Evolutionary conservation across 106 monocot species (phyloP).

Genomic region (Iris macrosiphon): DNA sequence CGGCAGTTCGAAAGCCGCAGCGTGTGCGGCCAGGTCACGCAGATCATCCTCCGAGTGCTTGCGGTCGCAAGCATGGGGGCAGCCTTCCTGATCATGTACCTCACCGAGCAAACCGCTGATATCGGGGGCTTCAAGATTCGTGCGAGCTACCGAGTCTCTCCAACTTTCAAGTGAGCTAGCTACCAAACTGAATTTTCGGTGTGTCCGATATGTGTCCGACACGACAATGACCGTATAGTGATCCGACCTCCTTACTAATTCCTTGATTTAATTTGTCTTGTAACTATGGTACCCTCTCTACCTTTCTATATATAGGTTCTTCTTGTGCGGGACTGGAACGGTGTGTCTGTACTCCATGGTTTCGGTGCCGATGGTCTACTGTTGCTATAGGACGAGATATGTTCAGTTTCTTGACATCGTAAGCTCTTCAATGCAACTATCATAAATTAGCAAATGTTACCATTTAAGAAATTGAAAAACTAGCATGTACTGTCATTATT

Average conservation of each 20-base stretch:
- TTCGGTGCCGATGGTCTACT: not conserved
- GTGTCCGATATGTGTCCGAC: no score
- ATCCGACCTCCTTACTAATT: no score
- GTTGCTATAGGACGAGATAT: not conserved
- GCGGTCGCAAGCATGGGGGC: not conserved
- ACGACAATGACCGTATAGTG: no score
- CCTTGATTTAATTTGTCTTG: no score
- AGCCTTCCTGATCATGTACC: not conserved
- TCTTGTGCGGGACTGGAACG: not conserved
- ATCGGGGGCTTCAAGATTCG: not conserved
- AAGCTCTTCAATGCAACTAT: not conserved
- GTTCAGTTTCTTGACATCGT: conserved; percentile 9
- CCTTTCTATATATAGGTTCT: conserved; percentile 5
- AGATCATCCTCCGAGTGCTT: not conserved
- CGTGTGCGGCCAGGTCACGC: not conserved
- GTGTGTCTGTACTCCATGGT: not conserved
- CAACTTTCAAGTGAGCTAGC: not conserved
- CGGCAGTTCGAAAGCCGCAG: no score
- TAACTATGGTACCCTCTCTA: no score
- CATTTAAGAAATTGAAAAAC: no score
- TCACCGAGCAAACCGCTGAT: not conserved
- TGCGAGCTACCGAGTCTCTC: not conserved
- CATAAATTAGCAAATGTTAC: no score
- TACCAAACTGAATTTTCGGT: no score
- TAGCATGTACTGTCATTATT: no score